A percentile compares a stretch with the other conserved stretches of the same genome.
phyloP scores from a whole-genome alignment of 2,329 filamentous ascomycete genomes.

The Curvularia hawaiiensis region DNA sequence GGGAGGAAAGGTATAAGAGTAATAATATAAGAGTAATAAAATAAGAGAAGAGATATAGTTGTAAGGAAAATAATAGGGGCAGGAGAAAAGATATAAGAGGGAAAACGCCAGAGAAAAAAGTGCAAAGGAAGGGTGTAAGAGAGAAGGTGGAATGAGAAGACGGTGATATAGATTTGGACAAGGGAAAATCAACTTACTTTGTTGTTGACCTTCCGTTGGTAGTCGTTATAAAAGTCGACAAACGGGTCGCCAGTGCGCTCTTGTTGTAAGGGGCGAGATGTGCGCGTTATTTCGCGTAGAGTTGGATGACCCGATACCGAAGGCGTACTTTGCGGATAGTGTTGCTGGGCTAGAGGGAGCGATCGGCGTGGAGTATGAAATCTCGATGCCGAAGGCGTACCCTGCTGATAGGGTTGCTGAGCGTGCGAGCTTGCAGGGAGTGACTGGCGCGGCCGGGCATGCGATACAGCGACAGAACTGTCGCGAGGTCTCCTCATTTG shows the following conservation, averaged over 20 bases:
- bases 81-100: neutral
- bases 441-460: slow-evolving; percentile 22
- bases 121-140: too few relatives aligned
- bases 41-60: too few relatives aligned
- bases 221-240: slow-evolving; percentile 25
- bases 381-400: neutral
- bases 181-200: slow-evolving; percentile 21
- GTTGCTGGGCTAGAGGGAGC: neutral
- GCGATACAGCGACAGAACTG: neutral
- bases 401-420: neutral
- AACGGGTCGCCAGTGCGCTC: slow-evolving; percentile 21
- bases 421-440: slow-evolving; percentile 16
- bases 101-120: too few relatives aligned
- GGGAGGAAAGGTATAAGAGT: neutral
- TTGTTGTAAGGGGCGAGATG: neutral
- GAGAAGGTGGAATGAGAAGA: neutral
- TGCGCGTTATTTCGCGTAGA: neutral
- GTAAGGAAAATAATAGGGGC: too few relatives aligned
- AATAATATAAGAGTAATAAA: neutral
- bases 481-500: slow-evolving; percentile 2
- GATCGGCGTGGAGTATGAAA: neutral
- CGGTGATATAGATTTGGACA: too few relatives aligned
- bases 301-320: neutral
- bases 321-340: neutral
- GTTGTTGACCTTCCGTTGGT: slow-evolving; percentile 30